Conservation (phyloP, 2,329 filamentous ascomycete genomes). For the Aspergillus fumigatiaffinis region DNA sequence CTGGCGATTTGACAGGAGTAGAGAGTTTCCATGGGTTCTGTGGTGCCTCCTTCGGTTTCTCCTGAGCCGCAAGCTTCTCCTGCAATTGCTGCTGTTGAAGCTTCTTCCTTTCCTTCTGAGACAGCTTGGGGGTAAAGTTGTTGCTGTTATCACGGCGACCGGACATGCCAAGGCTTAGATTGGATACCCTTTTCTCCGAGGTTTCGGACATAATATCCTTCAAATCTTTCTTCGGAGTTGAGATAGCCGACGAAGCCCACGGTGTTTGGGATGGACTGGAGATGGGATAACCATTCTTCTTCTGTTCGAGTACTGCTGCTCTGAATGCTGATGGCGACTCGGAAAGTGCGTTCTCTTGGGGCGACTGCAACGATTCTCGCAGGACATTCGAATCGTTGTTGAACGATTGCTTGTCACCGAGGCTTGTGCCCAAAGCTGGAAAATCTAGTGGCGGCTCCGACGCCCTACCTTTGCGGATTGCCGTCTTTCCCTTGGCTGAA, state of each 20-base stretch:
- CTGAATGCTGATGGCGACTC: constrained; percentile 24
- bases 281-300: constrained; percentile 22
- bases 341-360: constrained; percentile 13
- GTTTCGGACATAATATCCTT: constrained; percentile 71
- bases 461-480: constrained; percentile 18
- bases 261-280: constrained; percentile 38
- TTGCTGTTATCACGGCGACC: constrained; percentile 40
- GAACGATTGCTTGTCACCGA: constrained; percentile 24
- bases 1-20: constrained; percentile 11
- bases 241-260: constrained; percentile 53
- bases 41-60: constrained; percentile 33
- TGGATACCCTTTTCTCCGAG: constrained; percentile 48
- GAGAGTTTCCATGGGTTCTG: constrained; percentile 63
- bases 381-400: constrained; percentile 23
- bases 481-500: constrained; percentile 27
- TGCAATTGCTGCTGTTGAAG: constrained; percentile 64
- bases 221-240: constrained; percentile 65
- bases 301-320: constrained; percentile 15
- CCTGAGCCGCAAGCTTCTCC: constrained; percentile 35
- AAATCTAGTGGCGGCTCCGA: constrained; percentile 22
- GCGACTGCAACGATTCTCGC: constrained; percentile 27
- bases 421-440: constrained; percentile 23
- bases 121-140: constrained; percentile 59
- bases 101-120: constrained; percentile 88
- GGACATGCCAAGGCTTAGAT: constrained; percentile 50